Conservation (phyloP, 2,329 filamentous ascomycete genomes). For the Penicillium sp. region DNA sequence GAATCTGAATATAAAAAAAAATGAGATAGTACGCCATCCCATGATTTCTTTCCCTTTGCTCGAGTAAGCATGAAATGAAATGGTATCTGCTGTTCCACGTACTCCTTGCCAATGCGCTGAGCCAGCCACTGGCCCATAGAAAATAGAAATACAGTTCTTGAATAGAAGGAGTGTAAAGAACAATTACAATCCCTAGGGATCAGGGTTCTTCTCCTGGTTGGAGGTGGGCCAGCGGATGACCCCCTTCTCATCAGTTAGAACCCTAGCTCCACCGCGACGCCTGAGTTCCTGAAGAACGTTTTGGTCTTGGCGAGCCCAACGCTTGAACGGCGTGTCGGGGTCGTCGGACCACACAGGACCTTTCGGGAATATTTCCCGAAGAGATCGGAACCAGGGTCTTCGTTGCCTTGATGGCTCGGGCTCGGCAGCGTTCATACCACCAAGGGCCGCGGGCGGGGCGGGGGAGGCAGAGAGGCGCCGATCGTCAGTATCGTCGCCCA, state of each 20-base stretch:
- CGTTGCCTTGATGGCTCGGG: background rate
- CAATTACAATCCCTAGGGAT: background rate
- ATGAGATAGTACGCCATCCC: background rate
- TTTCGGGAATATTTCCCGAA: constrained; percentile 25
- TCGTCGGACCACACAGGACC: constrained; percentile 34
- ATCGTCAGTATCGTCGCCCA: constrained; percentile 31
- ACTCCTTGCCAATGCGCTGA: background rate
- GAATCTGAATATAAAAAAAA: background rate
- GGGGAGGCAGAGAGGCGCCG: background rate
- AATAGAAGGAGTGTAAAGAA: background rate
- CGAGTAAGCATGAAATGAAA: background rate
- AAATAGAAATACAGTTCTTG: background rate
- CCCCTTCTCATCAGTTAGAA: constrained; percentile 36
- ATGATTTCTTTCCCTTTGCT: background rate
- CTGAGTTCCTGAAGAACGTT: constrained; percentile 33
- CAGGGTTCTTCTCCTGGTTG: constrained; percentile 3
- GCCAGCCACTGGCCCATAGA: background rate
- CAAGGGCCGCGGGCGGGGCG: background rate
- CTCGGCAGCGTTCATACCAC: constrained; percentile 9
- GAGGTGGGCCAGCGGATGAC: constrained; percentile 29
- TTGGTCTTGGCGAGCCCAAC: constrained; percentile 36
- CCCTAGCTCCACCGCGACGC: constrained; percentile 27
- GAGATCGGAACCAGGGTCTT: constrained; percentile 34
- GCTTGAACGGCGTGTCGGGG: constrained; percentile 42
- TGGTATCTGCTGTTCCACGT: background rate